phyloP scores from a whole-genome alignment of 768 basidiomycete genomes.

The Naganishia friedmannii region DNA sequence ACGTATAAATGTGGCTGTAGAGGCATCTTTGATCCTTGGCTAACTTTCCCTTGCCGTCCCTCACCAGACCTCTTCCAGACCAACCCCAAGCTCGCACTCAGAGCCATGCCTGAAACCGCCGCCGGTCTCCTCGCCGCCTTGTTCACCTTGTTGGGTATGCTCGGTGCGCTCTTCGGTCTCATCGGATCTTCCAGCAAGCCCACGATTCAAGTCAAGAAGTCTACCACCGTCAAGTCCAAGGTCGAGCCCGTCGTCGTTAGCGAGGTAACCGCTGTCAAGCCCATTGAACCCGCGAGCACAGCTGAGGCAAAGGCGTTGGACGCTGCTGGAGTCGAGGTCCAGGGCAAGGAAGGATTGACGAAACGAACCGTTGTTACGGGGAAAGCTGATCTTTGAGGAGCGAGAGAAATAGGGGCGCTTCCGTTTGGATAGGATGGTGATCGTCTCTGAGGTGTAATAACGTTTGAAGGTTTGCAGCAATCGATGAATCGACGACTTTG shows the following conservation, averaged over 20 bases:
- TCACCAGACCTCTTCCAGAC: constrained; percentile 61
- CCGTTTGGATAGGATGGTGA: neutral
- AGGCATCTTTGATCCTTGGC: too few species aligned
- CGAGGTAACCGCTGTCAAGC: constrained; percentile 36
- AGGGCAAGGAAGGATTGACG: constrained; percentile 27
- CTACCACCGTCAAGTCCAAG: constrained; percentile 33
- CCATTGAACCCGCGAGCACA: constrained; percentile 43
- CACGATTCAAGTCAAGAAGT: constrained; percentile 40
- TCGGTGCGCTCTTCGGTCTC: constrained; percentile 74
- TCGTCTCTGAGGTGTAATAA: too few species aligned
- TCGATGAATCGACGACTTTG: too few species aligned
- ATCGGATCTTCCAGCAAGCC: constrained; percentile 61
- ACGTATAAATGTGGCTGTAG: constrained; percentile 25
- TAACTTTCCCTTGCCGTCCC: too few species aligned
- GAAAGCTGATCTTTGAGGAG: constrained; percentile 24
- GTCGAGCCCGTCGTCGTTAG: constrained; percentile 24
- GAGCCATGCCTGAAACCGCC: constrained; percentile 82
- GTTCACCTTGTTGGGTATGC: constrained; percentile 78
- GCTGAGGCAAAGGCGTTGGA: constrained; percentile 42
- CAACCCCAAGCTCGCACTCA: constrained; percentile 78
- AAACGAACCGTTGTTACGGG: constrained; percentile 41
- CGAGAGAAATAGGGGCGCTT: neutral
- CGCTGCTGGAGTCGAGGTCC: constrained; percentile 38
- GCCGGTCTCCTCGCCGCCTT: constrained; percentile 69
- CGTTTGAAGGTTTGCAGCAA: too few species aligned